Evolutionary conservation across 805 yeast species (phyloP).

Genomic region (Suhomyces sp.): DNA sequence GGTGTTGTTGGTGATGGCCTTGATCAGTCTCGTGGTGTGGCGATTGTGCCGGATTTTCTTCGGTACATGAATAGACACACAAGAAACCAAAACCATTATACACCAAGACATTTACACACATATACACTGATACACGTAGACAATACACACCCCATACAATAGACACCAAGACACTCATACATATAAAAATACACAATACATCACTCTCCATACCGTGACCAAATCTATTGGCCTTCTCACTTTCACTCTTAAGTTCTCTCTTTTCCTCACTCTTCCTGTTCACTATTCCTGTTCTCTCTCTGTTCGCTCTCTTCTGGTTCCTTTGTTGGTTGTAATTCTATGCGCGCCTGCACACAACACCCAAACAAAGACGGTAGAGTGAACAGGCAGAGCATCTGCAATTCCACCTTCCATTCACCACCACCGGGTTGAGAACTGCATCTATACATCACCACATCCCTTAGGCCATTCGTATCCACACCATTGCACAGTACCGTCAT

Average conservation of each 20-base stretch:
- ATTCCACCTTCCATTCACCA: not conserved
- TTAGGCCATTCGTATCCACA: not conserved
- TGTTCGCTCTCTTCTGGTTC: not conserved
- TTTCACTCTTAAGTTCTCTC: too few relatives aligned
- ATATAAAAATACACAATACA: too few relatives aligned
- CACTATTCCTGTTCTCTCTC: too few relatives aligned
- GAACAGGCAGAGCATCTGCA: not conserved
- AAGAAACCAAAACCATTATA: too few relatives aligned
- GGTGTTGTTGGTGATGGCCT: constrained; percentile 21
- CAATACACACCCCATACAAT: not conserved
- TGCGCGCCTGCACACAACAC: constrained; percentile 4
- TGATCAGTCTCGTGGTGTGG: constrained; percentile 25
- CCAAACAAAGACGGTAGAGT: not conserved
- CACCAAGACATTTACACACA: not conserved
- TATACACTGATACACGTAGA: too few relatives aligned
- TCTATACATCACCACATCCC: not conserved
- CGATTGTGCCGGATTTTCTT: constrained; percentile 23
- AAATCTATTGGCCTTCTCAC: too few relatives aligned
- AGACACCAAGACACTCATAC: not conserved
- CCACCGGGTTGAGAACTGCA: not conserved
- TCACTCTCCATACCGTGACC: too few relatives aligned
- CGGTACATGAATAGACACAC: not conserved
- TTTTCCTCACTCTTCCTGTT: too few relatives aligned
- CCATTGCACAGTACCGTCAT: not conserved
- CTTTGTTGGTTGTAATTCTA: not conserved